Conservation (phyloP, 768 basidiomycete species). For the Favolaschia claudopus region DNA sequence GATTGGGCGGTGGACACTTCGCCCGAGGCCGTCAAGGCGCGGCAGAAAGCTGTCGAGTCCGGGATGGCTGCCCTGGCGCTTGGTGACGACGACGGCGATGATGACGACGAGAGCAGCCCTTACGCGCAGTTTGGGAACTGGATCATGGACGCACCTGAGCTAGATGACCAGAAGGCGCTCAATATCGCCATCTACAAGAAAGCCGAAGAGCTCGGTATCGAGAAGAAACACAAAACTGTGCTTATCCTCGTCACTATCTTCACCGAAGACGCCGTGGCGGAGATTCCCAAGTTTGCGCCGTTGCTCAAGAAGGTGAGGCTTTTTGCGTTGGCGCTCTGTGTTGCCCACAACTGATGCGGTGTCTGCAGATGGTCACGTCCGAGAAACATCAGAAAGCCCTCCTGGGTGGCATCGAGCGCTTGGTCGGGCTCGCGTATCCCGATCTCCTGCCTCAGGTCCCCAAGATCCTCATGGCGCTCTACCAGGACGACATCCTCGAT, state of each 20-base stretch:
- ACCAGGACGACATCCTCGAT: slow-evolving; percentile 91
- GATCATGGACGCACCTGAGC: slow-evolving; percentile 75
- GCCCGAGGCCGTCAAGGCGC: slow-evolving; percentile 85
- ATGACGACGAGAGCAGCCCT: slow-evolving; percentile 87
- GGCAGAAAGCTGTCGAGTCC: slow-evolving; percentile 74
- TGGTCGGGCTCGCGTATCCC: slow-evolving; percentile 77
- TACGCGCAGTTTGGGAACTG: slow-evolving; percentile 85
- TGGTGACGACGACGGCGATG: slow-evolving; percentile 87
- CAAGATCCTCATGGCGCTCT: slow-evolving; percentile 93
- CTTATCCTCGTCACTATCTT: slow-evolving; percentile 85
- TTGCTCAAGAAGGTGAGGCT: slow-evolving; percentile 77
- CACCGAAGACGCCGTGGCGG: slow-evolving; percentile 69
- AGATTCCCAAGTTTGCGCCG: slow-evolving; percentile 70
- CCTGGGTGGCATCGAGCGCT: slow-evolving; percentile 91
- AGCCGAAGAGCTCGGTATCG: slow-evolving; percentile 89
- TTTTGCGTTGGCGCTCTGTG: background rate
- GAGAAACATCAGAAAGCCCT: slow-evolving; percentile 97
- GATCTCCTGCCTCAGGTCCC: slow-evolving; percentile 77
- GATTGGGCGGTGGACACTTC: slow-evolving; percentile 96
- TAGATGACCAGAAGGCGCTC: slow-evolving; percentile 56
- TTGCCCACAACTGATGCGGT: slow-evolving; percentile 17
- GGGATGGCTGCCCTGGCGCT: slow-evolving; percentile 60
- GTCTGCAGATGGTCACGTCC: slow-evolving; percentile 84
- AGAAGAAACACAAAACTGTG: slow-evolving; percentile 93
- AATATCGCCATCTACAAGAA: slow-evolving; percentile 84